Conservation (phyloP, 2,329 filamentous ascomycete species). For the Fusarium duplospermum region DNA sequence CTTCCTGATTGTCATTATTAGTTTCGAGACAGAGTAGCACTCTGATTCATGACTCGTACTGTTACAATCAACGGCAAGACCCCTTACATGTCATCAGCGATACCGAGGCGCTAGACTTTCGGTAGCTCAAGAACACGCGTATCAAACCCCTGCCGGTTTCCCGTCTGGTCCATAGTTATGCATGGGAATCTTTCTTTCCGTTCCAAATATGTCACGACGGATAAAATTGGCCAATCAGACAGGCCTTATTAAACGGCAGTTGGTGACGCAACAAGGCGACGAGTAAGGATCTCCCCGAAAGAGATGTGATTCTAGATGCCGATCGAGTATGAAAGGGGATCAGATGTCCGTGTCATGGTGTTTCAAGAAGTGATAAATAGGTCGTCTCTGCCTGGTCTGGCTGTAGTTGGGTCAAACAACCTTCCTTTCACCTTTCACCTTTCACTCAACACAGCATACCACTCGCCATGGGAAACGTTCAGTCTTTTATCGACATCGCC, state of each 20-base stretch:
- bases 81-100: not conserved
- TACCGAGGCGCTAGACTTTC: not conserved
- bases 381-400: not conserved
- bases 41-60: not conserved
- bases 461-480: conserved; percentile 2
- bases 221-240: not conserved
- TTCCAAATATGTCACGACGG: not conserved
- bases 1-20: not conserved
- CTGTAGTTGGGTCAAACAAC: not conserved
- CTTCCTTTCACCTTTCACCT: not conserved
- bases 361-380: not conserved
- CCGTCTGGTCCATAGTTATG: not conserved
- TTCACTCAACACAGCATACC: not conserved
- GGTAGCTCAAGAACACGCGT: not conserved
- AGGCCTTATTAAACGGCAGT: not conserved
- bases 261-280: not conserved
- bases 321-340: not conserved
- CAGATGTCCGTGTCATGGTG: not conserved
- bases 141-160: not conserved
- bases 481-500: not conserved
- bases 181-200: not conserved
- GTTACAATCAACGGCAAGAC: not conserved
- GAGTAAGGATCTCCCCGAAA: not conserved
- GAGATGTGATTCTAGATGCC: not conserved
- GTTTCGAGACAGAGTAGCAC: not conserved